A percentile compares a stretch with the other conserved stretches of the same genome.
Evolutionary conservation across 305 asterid species (phyloP).

Genomic region (Fraxinus paxiana): DNA sequence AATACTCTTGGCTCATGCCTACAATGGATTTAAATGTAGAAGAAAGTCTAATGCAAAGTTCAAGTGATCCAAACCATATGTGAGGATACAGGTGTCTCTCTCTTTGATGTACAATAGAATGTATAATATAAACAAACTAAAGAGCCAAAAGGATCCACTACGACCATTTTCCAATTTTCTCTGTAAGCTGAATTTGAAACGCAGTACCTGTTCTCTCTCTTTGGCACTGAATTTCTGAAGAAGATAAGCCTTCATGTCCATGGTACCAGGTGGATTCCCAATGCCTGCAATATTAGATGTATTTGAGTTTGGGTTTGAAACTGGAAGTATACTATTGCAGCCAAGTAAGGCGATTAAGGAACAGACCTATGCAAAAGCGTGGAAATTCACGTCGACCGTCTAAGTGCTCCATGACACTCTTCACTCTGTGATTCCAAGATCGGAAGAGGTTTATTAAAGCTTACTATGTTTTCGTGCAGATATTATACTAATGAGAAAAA

Average conservation of each 20-base stretch:
- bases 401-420: conserved; percentile 82
- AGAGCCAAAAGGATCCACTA: neutral
- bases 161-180: neutral
- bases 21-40: neutral
- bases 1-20: neutral
- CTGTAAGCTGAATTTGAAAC: neutral
- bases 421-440: conserved; percentile 48
- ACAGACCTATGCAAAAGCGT: conserved; percentile 77
- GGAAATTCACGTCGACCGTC: conserved; percentile 81
- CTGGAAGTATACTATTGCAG: neutral
- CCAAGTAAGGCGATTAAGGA: conserved; percentile 13
- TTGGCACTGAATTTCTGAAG: conserved; percentile 77
- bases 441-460: neutral
- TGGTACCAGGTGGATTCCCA: conserved; percentile 91
- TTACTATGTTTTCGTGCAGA: neutral
- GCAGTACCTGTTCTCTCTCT: conserved; percentile 67
- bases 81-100: neutral
- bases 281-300: conserved; percentile 44
- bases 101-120: neutral
- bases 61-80: neutral
- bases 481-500: neutral
- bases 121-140: neutral
- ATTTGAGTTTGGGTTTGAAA: conserved; percentile 6
- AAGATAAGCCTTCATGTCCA: conserved; percentile 90
- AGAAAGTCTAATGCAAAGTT: neutral